phyloP scores from a whole-genome alignment of 306 rosid genomes.

The Echinosophora koreensis region DNA sequence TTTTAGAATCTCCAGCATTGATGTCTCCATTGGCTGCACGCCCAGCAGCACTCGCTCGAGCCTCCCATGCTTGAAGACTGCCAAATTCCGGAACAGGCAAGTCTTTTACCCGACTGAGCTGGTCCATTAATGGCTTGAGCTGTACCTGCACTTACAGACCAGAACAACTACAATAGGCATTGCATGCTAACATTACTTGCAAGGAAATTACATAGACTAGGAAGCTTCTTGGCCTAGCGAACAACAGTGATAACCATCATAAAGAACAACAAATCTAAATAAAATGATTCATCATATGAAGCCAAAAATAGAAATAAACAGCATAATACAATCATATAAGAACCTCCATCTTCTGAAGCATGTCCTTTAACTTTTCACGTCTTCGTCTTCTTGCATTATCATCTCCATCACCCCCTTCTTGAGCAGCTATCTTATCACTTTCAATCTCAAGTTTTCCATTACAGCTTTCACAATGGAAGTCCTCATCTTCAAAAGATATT shows the following conservation, averaged over 20 bases:
- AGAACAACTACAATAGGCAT: not conserved
- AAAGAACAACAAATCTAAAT: conserved; percentile 17
- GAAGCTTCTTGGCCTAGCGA: conserved; percentile 4
- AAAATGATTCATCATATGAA: not conserved
- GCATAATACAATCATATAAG: conserved; percentile 22
- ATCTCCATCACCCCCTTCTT: conserved; percentile 82
- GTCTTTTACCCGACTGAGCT: conserved; percentile 75
- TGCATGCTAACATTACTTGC: not conserved
- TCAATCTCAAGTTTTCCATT: conserved; percentile 71
- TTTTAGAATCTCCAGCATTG: conserved; percentile 68
- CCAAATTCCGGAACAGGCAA: conserved; percentile 78
- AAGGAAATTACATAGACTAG: not conserved
- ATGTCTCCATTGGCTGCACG: conserved; percentile 70
- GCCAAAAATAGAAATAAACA: conserved; percentile 22
- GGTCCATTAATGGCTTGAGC: conserved; percentile 77
- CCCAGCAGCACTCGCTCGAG: conserved; percentile 68
- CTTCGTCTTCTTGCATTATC: conserved; percentile 83
- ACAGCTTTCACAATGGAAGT: conserved; percentile 79
- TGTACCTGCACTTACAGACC: conserved; percentile 55
- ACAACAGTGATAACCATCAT: not conserved
- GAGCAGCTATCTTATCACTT: conserved; percentile 65
- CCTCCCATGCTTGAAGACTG: conserved; percentile 84
- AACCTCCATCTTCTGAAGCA: conserved; percentile 91
- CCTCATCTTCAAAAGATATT: conserved; percentile 70
- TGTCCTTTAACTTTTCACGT: conserved; percentile 79